These are phyloP conservation scores for Sclerotinia glacialis DNA, from an alignment of 2,329 filamentous ascomycete genomes.

Conservation along the genomic window DNA sequence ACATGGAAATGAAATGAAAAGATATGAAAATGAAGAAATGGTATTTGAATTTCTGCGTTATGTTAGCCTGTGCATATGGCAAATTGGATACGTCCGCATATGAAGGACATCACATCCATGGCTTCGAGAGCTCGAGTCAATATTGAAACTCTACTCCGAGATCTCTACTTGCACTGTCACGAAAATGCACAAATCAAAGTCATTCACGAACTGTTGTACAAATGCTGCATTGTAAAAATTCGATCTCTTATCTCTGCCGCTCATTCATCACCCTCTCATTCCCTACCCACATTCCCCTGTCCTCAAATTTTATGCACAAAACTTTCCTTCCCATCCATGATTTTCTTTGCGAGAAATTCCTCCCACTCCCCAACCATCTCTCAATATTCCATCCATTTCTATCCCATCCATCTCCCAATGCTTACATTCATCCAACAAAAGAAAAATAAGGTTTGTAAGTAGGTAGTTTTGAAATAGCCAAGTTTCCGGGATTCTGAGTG, in stretches of 20 bases:
- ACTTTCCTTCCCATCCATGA: neutral
- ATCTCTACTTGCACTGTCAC: neutral
- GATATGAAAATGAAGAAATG: neutral
- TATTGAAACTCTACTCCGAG: neutral
- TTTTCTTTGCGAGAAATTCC: neutral
- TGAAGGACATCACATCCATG: too few relatives aligned
- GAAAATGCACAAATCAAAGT: neutral
- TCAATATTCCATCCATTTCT: neutral
- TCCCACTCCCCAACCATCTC: neutral
- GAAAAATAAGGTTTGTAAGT: constrained; percentile 4
- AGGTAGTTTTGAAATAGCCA: constrained; percentile 16
- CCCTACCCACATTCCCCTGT: too few relatives aligned
- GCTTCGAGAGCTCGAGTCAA: neutral
- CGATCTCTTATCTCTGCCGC: constrained; percentile 5
- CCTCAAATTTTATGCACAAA: constrained; percentile 20
- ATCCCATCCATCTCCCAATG: neutral
- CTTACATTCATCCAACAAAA: constrained; percentile 15
- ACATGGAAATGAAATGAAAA: too few relatives aligned
- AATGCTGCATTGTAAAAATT: constrained; percentile 4
- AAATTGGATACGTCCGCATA: too few relatives aligned
- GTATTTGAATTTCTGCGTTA: neutral
- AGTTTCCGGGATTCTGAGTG: neutral
- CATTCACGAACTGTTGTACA: constrained; percentile 12
- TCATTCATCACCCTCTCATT: neutral
- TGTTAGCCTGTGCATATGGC: neutral